A percentile compares a stretch with the other conserved stretches of the same genome.
Evolutionary conservation across 2,329 filamentous ascomycete genomes (phyloP).

Genomic region (Tolypocladium tundrense): DNA sequence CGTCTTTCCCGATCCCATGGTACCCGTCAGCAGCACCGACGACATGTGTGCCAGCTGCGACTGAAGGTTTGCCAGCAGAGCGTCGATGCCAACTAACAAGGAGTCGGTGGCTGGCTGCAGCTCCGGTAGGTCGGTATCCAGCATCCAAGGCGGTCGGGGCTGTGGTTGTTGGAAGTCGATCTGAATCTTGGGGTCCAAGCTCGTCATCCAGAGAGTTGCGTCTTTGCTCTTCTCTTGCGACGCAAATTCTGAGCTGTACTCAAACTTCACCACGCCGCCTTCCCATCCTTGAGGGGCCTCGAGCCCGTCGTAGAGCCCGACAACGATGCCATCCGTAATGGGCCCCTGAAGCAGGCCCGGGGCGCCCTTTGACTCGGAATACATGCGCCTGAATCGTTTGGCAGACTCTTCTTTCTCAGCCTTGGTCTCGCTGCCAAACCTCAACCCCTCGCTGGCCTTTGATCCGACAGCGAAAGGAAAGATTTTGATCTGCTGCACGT

Average conservation of each 20-base stretch:
- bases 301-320: conserved; percentile 49
- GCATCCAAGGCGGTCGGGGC: conserved; percentile 49
- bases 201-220: conserved; percentile 59
- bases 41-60: conserved; percentile 75
- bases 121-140: conserved; percentile 34
- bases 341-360: conserved; percentile 70
- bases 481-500: conserved; percentile 59
- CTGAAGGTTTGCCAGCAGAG: conserved; percentile 59
- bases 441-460: conserved; percentile 56
- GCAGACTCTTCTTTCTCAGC: conserved; percentile 69
- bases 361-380: conserved; percentile 43
- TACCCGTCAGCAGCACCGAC: conserved; percentile 81
- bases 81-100: conserved; percentile 74
- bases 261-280: conserved; percentile 74
- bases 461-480: conserved; percentile 62
- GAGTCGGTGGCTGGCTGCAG: conserved; percentile 47
- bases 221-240: conserved; percentile 35
- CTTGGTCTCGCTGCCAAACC: conserved; percentile 81
- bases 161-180: conserved; percentile 71
- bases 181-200: conserved; percentile 61
- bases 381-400: conserved; percentile 62
- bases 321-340: conserved; percentile 76
- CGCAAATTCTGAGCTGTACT: conserved; percentile 28
- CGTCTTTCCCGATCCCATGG: conserved; percentile 84
- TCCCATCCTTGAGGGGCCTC: conserved; percentile 57